Conservation (phyloP, 805 yeast genomes). For the Myxozyma udenii region DNA sequence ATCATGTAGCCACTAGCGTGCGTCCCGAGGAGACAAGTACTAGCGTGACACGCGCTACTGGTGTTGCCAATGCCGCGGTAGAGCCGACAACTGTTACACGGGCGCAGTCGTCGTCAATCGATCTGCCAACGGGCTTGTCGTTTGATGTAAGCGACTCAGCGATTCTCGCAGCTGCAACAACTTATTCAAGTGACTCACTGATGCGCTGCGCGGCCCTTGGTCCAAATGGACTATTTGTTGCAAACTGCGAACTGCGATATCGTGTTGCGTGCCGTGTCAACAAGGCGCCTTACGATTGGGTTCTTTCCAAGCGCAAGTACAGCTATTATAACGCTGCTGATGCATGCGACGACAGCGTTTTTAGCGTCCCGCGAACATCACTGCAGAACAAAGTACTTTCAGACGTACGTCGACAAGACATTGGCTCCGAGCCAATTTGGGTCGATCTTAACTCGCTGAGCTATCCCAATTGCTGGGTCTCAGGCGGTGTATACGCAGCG, state of each 20-base stretch:
- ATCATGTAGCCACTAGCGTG: no score
- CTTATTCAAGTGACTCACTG: no score
- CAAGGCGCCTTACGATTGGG: slow-evolving; percentile 41
- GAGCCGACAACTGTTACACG: neutral
- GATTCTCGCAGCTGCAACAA: slow-evolving; percentile 1
- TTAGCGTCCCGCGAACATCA: slow-evolving; percentile 26
- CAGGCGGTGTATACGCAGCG: slow-evolving; percentile 24
- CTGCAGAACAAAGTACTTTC: slow-evolving; percentile 24
- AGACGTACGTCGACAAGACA: slow-evolving; percentile 3
- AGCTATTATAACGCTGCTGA: slow-evolving; percentile 39
- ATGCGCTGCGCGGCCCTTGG: slow-evolving; percentile 46
- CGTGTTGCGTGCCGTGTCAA: slow-evolving; percentile 56
- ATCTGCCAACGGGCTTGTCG: no score
- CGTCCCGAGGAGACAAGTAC: neutral
- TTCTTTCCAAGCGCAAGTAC: slow-evolving; percentile 29
- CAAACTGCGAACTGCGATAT: slow-evolving; percentile 58
- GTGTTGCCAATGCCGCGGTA: neutral
- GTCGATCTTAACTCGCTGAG: slow-evolving; percentile 22
- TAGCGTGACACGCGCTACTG: neutral
- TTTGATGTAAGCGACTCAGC: slow-evolving; percentile 5
- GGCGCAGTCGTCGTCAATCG: neutral
- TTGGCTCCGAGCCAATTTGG: slow-evolving; percentile 17
- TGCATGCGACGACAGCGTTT: slow-evolving; percentile 17
- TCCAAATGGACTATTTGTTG: slow-evolving; percentile 58
- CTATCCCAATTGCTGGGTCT: slow-evolving; percentile 26